Conservation (phyloP, 305 asterid species). For the Withania somnifera region DNA sequence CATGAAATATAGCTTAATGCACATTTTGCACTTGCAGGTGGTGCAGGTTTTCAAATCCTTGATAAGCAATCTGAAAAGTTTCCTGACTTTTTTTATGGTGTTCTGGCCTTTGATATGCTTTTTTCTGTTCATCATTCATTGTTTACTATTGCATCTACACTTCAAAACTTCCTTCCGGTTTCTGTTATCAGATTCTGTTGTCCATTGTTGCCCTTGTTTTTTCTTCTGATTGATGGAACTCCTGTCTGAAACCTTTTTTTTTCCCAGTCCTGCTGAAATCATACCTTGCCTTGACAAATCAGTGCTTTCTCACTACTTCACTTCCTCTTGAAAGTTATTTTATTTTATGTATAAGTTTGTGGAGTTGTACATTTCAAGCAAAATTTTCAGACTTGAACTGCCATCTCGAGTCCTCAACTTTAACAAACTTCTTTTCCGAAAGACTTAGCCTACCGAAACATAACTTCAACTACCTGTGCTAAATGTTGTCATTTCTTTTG, state of each 20-base stretch:
- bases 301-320: not conserved
- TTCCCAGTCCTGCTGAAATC: not conserved
- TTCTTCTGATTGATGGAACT: not conserved
- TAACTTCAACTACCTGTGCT: not conserved
- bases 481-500: not conserved
- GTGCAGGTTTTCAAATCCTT: constrained; percentile 82
- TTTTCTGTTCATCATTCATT: not conserved
- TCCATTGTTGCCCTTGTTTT: not conserved
- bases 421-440: not conserved
- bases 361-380: not conserved
- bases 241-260: not conserved
- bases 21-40: constrained; percentile 97
- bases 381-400: not conserved
- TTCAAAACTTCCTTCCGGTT: not conserved
- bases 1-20: constrained; percentile 48
- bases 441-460: not conserved
- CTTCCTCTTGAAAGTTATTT: not conserved
- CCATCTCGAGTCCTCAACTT: not conserved
- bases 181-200: not conserved
- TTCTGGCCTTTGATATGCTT: constrained; percentile 11
- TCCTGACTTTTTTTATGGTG: constrained; percentile 16
- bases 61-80: constrained; percentile 41
- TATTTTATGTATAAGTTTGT: not conserved
- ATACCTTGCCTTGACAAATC: not conserved
- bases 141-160: not conserved